Evolutionary conservation across 805 yeast genomes (phyloP), one percentile per base, ranked within the genome.

Genomic region (Yamadazyma phyllophila): DNA sequence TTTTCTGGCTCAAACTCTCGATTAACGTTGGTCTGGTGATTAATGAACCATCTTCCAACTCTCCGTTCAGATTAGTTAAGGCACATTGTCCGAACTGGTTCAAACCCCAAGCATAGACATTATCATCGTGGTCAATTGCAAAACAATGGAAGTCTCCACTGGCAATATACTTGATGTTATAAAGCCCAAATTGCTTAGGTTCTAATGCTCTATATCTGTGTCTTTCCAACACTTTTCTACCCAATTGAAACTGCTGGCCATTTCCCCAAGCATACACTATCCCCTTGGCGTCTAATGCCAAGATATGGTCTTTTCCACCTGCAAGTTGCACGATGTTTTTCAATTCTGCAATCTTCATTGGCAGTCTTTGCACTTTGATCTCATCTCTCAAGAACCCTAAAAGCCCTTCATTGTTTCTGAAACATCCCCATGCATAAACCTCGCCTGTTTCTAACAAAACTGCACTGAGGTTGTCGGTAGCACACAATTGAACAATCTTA

Each of bases 41-140:
- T 46, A 88, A 75, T 2, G 94, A 86, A 16, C 96, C 97, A 65
- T 89, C 96, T 58, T 85, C 94, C 45, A 87, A 78, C 41, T 80
- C 81, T 30, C 84, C 83, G 12, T 87, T 74, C 17, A 83, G 73
- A 40, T 69, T 66, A 2, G 76, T 71, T 40, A 70, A 56, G 47
- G 96, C 98, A 73, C 97, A 89, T 69, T 94, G 99, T 16, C 98
- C 98, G 61, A 81, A 94, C 66, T 94, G 97, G 63, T 94, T 94
- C 58, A 94, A 76, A 7, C 99, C 99, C 99, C 99, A 94, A 8
- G 94, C 77, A 51, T 77, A 77, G 1, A 94, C 89, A 30, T 76
- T 76, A 35, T 85, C 88, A 31, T 81, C 78, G 11, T 74, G 70
- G 49, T 86, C 85, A 50, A 94, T 78, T 4, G 99, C 99, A 73